These are phyloP conservation scores for Vitis vinifera DNA, from an alignment of 164 flowering plant species.

Conservation along the genomic window ASM3070453v1 NC_081805.1:3883001-3883500, in stretches of 20 bases:
- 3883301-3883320: background rate
- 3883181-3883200: too few species aligned
- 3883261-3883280: background rate
- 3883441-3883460: background rate
- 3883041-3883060: too few species aligned
- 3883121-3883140: too few species aligned
- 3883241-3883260: background rate
- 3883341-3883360: slow-evolving; percentile 30
- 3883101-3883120: too few species aligned
- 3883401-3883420: slow-evolving; percentile 32
- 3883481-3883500: background rate
- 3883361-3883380: slow-evolving; percentile 30
- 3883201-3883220: background rate
- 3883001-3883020: too few species aligned
- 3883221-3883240: background rate
- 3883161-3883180: too few species aligned
- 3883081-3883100: too few species aligned
- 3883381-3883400: slow-evolving; percentile 34
- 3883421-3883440: background rate
- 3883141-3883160: too few species aligned
- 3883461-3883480: background rate
- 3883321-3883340: slow-evolving; percentile 31
- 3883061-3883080: too few species aligned
- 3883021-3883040: too few species aligned
- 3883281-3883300: background rate